A percentile compares a stretch with the other conserved stretches of the same genome.
phyloP scores from a whole-genome alignment of 805 yeast species.

The Diddensiella transvaalensis region DNA sequence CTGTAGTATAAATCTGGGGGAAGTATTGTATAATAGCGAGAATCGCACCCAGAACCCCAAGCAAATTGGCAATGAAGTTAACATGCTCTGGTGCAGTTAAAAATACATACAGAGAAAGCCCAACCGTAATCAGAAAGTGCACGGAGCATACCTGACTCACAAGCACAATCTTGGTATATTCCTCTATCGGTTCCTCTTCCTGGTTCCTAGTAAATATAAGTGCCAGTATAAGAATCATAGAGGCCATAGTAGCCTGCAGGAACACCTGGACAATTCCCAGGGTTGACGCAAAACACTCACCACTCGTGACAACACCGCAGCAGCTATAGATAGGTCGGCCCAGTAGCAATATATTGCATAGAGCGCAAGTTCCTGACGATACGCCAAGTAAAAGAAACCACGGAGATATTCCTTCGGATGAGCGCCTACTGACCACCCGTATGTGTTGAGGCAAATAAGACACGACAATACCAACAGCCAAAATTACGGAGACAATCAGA shows the following conservation, averaged over 20 bases:
- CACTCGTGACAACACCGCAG: conserved; percentile 40
- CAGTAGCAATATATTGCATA: conserved; percentile 62
- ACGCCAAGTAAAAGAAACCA: conserved; percentile 67
- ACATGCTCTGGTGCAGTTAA: conserved; percentile 14
- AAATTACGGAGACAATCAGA: conserved; percentile 46
- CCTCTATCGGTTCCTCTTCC: conserved; percentile 17
- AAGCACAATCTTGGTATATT: conserved; percentile 18
- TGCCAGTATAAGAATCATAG: conserved; percentile 40
- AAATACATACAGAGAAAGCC: conserved; percentile 19
- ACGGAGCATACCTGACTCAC: conserved; percentile 24
- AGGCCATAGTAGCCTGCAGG: conserved; percentile 57
- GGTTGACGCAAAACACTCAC: conserved; percentile 65
- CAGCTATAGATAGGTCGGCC: conserved; percentile 61
- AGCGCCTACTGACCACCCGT: conserved; percentile 51
- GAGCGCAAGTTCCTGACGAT: conserved; percentile 61
- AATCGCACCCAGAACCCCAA: conserved; percentile 63
- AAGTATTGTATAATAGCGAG: conserved; percentile 69
- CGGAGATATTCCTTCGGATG: conserved; percentile 79
- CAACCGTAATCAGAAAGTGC: conserved; percentile 31
- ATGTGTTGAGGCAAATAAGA: conserved; percentile 77
- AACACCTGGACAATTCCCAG: conserved; percentile 65
- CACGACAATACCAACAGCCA: conserved; percentile 63
- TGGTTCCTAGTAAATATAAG: conserved; percentile 23
- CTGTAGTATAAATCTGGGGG: conserved; percentile 77
- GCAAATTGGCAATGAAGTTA: conserved; percentile 46